These are phyloP conservation scores for Aspergillus jensenii DNA, from an alignment of 2,329 filamentous ascomycete genomes.

Conservation along the genomic window DNA sequence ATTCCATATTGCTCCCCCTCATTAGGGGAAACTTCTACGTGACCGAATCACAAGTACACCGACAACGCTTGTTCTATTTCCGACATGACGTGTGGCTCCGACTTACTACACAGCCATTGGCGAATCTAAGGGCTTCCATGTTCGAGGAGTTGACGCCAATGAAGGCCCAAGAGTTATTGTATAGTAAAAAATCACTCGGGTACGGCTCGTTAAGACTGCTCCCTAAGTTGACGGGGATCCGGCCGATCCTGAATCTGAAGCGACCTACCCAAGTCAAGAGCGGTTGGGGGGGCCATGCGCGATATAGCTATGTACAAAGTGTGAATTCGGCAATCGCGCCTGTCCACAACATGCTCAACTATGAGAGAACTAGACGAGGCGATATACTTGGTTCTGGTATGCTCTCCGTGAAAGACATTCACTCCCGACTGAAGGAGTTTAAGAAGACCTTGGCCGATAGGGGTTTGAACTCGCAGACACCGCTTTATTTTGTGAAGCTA, in stretches of 20 bases:
- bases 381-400: slow-evolving; percentile 72
- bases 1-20: slow-evolving; percentile 85
- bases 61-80: slow-evolving; percentile 86
- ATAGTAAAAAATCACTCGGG: slow-evolving; percentile 64
- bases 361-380: slow-evolving; percentile 66
- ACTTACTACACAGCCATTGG: slow-evolving; percentile 71
- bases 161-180: slow-evolving; percentile 58
- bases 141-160: slow-evolving; percentile 71
- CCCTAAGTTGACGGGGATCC: slow-evolving; percentile 73
- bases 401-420: slow-evolving; percentile 79
- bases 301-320: slow-evolving; percentile 55
- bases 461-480: slow-evolving; percentile 36
- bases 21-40: slow-evolving; percentile 89
- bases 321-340: slow-evolving; percentile 72
- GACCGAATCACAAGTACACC: slow-evolving; percentile 80
- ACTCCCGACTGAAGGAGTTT: slow-evolving; percentile 70
- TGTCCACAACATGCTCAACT: slow-evolving; percentile 72
- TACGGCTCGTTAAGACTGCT: slow-evolving; percentile 78
- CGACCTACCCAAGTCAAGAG: slow-evolving; percentile 56
- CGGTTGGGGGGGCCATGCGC: slow-evolving; percentile 52
- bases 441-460: slow-evolving; percentile 40
- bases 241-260: slow-evolving; percentile 85
- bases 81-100: slow-evolving; percentile 88
- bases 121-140: slow-evolving; percentile 66
- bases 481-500: slow-evolving; percentile 84